Evolutionary conservation across 2,329 filamentous ascomycete genomes (phyloP).

Genomic region (Ilyonectria robusta): DNA sequence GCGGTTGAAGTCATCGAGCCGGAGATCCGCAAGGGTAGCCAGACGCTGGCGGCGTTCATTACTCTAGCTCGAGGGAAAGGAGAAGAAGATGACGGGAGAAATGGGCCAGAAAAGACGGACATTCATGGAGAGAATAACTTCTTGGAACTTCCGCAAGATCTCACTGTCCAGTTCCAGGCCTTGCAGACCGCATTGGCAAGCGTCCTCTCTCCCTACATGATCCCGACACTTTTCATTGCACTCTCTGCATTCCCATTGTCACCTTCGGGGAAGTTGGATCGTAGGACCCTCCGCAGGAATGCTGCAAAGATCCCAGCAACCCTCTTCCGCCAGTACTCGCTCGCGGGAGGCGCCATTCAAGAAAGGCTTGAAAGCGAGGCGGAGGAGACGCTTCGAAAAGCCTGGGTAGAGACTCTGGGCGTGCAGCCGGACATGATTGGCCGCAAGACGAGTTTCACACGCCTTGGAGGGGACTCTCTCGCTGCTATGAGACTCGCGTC

Average conservation of each 20-base stretch:
- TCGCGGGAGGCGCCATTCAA: conserved; percentile 36
- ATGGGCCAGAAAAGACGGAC: no score
- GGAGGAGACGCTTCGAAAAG: conserved; percentile 53
- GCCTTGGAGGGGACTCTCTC: conserved; percentile 57
- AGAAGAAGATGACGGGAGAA: no score
- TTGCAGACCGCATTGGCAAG: conserved; percentile 17
- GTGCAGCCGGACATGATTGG: not conserved
- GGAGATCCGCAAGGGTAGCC: conserved; percentile 44
- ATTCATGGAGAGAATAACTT: not conserved
- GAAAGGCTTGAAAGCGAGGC: conserved; percentile 53
- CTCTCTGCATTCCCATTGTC: conserved; percentile 57
- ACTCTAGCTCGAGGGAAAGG: not conserved
- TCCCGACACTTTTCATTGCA: conserved; percentile 59
- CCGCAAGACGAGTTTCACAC: conserved; percentile 58
- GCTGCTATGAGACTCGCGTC: conserved; percentile 45
- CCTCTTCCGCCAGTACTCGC: conserved; percentile 34
- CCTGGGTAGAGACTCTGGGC: conserved; percentile 25
- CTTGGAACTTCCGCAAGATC: not conserved
- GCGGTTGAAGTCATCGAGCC: no score
- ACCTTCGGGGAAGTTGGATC: conserved; percentile 61
- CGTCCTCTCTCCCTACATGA: conserved; percentile 54
- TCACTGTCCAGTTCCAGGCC: conserved; percentile 29
- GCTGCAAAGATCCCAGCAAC: conserved; percentile 22
- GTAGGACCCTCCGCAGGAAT: conserved; percentile 52
- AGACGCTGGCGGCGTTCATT: conserved; percentile 41